Percentiles rank a stretch among this genome's conserved stretches.
Evolutionary conservation across 495 filamentous ascomycete species (phyloP).

Genomic region (Neurospora sp.): DNA sequence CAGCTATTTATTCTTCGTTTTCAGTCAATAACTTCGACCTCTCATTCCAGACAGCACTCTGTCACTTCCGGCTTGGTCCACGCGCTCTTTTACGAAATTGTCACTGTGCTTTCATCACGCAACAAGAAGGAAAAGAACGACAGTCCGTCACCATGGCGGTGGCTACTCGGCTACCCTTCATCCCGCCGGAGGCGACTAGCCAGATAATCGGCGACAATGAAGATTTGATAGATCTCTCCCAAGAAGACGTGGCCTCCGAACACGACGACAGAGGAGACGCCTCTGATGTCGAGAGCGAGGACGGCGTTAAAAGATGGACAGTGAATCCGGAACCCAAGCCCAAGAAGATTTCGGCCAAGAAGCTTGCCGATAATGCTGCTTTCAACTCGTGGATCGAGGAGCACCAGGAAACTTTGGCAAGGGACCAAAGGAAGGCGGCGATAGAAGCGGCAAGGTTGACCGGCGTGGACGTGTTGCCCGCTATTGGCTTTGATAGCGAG

Average conservation of each 20-base stretch:
- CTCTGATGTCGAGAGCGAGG: constrained; percentile 15
- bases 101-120: not conserved
- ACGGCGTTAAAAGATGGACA: constrained; percentile 12
- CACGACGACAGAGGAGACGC: constrained; percentile 13
- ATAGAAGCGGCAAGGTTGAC: constrained; percentile 16
- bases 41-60: not conserved
- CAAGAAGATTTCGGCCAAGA: constrained; percentile 36
- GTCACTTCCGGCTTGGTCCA: not conserved
- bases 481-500: constrained; percentile 24
- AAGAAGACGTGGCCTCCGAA: not conserved
- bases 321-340: constrained; percentile 15
- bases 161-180: not conserved
- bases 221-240: not conserved
- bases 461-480: constrained; percentile 6
- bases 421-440: not conserved
- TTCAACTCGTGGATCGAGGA: constrained; percentile 39
- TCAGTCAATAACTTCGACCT: not conserved
- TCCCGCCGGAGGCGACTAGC: not conserved
- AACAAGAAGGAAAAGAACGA: not conserved
- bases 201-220: not conserved
- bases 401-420: constrained; percentile 16
- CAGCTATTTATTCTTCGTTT: not conserved
- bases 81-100: not conserved
- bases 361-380: constrained; percentile 39
- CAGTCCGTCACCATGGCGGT: not conserved